phyloP scores from a whole-genome alignment of 2,329 filamentous ascomycete species.

The Tolypocladium paradoxum region DNA sequence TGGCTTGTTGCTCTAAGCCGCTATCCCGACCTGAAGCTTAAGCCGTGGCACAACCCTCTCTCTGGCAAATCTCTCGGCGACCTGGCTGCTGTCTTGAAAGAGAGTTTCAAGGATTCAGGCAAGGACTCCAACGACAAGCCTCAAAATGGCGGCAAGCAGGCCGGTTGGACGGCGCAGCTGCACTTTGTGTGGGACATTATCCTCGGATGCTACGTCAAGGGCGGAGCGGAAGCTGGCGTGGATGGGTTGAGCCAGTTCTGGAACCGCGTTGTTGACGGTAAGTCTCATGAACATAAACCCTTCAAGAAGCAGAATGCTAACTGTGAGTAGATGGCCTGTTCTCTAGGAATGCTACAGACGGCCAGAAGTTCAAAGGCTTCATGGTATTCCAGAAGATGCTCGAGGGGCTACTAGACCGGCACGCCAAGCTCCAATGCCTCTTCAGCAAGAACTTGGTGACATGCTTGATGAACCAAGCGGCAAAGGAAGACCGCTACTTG shows the following conservation, averaged over 20 bases:
- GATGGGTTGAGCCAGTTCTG: conserved; percentile 67
- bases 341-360: conserved; percentile 67
- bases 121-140: conserved; percentile 31
- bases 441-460: conserved; percentile 79
- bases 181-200: conserved; percentile 85
- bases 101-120: conserved; percentile 47
- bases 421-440: conserved; percentile 40
- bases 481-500: conserved; percentile 66
- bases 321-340: conserved; percentile 62
- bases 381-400: conserved; percentile 74
- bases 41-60: conserved; percentile 72
- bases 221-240: conserved; percentile 19
- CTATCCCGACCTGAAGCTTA: conserved; percentile 53
- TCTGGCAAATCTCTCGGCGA: conserved; percentile 54
- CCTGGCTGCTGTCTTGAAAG: conserved; percentile 70
- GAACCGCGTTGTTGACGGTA: conserved; percentile 77
- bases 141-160: conserved; percentile 44
- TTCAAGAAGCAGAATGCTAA: conserved; percentile 10
- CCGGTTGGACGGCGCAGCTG: conserved; percentile 68
- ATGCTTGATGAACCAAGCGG: conserved; percentile 73
- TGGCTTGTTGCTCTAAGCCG: conserved; percentile 63
- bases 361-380: conserved; percentile 88
- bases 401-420: conserved; percentile 35
- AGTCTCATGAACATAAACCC: conserved; percentile 17
- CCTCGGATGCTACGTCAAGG: conserved; percentile 40